Evolutionary conservation across 805 yeast genomes (phyloP).

Genomic region (Barnettozyma pratensis): DNA sequence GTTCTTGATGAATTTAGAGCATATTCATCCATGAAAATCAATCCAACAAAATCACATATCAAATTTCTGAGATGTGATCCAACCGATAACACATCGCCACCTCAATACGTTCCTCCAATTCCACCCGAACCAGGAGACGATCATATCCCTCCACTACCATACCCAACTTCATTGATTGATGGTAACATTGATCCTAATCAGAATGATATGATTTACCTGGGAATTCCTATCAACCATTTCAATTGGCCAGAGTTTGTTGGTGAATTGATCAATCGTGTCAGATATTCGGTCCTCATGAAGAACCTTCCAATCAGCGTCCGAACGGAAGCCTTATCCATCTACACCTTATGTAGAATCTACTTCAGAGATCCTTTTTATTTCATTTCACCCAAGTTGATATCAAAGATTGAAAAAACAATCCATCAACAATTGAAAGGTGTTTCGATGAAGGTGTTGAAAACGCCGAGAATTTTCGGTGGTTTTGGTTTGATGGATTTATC

Average conservation of each 20-base stretch:
- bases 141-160: neutral
- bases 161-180: neutral
- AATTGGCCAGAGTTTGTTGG: neutral
- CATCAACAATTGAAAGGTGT: neutral
- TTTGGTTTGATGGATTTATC: neutral
- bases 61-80: neutral
- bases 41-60: neutral
- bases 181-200: neutral
- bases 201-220: neutral
- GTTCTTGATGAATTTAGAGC: neutral
- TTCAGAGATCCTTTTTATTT: neutral
- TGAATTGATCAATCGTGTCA: neutral
- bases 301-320: neutral
- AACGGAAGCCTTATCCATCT: neutral
- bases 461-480: neutral
- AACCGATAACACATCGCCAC: neutral
- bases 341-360: neutral
- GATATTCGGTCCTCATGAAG: neutral
- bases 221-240: neutral
- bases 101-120: neutral
- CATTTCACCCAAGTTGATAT: neutral
- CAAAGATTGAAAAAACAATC: neutral
- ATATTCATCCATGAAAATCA: neutral
- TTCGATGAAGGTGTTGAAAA: neutral
- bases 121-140: neutral